Base-by-base conservation (phyloP, 768 basidiomycete species). In the Termitomyces sp. region DNA sequence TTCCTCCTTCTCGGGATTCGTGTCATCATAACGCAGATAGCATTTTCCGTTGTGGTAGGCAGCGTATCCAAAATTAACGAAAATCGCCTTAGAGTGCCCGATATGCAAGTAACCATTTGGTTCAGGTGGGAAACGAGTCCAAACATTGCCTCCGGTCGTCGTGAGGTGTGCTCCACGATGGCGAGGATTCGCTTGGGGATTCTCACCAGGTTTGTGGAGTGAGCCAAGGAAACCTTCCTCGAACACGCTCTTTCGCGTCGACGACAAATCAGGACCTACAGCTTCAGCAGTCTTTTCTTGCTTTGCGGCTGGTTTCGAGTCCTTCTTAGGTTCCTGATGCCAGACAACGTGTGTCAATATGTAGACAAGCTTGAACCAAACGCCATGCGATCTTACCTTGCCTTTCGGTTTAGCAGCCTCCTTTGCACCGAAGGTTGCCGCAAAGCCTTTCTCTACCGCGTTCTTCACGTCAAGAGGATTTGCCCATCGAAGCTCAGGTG, bases 1-100 rank as follows among this genome's bases (percentile, higher is more conserved):
- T 73, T 99, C 97, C 69, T 99, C 97, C 54, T 94, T 94, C 72
- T 97, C 94, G 0, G 97, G 97, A 69, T 99, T 99, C 31, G 97
- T 99, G 70, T 99, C 97, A 67, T 99, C 97, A 64, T 91, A 99
- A 53, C 97, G 85, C 40, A 99, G 78, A 69, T 97, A 98, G 58
- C 91, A 91, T 64, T 88, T 85, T 35, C 97, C 97, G n/a, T 84
- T 83, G 66, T 97, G 80, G 68, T 94, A 85, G 13, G 94, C 93
- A 32, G 97, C 97, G 67, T 93, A 99, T n/a, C 97, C 97, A 68
- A 98, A 99, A 70, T 95, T 91, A 57, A 98, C 86, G 64, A 97
- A 96, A 64, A 99, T 98, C 3, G 97, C 96, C 67, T 99, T 99
- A 47, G 95, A 98, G 66, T 99, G 97, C 3, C 96, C 96, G 60